Evolutionary conservation across 2,329 filamentous ascomycete genomes (phyloP).

Genomic region (Ophiocordyceps camponoti-floridani): DNA sequence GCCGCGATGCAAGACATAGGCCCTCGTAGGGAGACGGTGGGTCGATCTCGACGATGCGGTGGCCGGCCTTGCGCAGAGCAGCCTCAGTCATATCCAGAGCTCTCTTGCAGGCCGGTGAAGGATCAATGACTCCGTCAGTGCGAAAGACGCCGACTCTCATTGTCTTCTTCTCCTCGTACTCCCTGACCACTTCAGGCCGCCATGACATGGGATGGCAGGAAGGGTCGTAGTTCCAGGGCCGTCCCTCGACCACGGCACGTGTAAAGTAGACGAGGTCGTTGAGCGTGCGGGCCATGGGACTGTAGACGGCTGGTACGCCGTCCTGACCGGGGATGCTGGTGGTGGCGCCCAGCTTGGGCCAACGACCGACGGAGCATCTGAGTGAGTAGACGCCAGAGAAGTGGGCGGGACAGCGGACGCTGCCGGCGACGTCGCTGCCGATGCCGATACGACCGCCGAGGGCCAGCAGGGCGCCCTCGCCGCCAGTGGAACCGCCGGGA

Average conservation of each 20-base stretch:
- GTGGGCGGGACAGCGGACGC: constrained; percentile 71
- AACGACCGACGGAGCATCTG: constrained; percentile 73
- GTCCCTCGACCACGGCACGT: constrained; percentile 56
- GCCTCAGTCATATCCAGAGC: constrained; percentile 53
- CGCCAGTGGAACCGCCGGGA: constrained; percentile 77
- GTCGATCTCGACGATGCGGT: constrained; percentile 48
- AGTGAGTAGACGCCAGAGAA: constrained; percentile 81
- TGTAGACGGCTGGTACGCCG: constrained; percentile 75
- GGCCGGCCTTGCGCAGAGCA: constrained; percentile 53
- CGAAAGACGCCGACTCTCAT: constrained; percentile 61
- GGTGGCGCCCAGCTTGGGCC: constrained; percentile 68
- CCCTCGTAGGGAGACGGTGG: constrained; percentile 59
- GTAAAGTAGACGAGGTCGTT: constrained; percentile 76
- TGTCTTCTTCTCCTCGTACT: constrained; percentile 40
- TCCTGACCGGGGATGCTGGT: constrained; percentile 91
- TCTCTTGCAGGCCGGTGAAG: constrained; percentile 65
- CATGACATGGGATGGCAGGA: constrained; percentile 73
- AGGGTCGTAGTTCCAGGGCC: constrained; percentile 80
- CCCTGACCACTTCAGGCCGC: constrained; percentile 42
- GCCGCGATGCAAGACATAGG: constrained; percentile 56
- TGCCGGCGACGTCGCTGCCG: constrained; percentile 81
- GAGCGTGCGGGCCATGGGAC: constrained; percentile 78
- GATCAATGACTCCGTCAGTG: constrained; percentile 69
- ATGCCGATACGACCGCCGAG: constrained; percentile 75
- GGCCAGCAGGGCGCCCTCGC: constrained; percentile 67